Evolutionary conservation across 169 alveolate species (phyloP).

Genomic region (Perkinsus marinus): DNA sequence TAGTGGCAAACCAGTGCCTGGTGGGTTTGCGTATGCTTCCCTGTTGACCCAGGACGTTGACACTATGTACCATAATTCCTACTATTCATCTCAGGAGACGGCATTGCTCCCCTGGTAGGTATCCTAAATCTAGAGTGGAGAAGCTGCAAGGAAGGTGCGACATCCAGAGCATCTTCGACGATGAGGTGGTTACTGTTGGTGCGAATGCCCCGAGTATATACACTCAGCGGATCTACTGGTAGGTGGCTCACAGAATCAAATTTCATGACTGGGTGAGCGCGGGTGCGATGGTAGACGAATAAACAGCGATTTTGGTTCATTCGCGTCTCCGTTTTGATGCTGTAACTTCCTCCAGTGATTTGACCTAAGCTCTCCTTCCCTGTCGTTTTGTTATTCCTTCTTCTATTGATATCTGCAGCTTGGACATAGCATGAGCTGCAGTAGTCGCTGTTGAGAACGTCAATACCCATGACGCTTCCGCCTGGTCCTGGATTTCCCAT

Average conservation of each 20-base stretch:
- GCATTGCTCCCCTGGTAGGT: not conserved
- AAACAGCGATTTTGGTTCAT: no score
- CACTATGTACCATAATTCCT: not conserved
- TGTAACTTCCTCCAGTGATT: no score
- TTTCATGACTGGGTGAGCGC: no score
- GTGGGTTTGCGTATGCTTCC: not conserved
- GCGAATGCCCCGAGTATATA: not conserved
- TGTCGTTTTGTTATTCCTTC: no score
- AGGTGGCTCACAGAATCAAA: not conserved
- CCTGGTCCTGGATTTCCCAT: no score
- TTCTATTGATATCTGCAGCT: not conserved
- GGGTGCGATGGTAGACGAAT: no score
- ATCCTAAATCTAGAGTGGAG: not conserved
- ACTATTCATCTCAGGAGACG: not conserved
- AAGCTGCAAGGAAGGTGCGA: not conserved
- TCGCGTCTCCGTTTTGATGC: no score
- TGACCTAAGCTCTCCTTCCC: no score
- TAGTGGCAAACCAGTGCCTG: not conserved
- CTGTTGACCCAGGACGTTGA: not conserved
- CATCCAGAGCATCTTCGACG: not conserved
- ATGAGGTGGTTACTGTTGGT: not conserved
- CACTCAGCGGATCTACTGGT: not conserved
- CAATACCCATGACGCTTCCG: no score
- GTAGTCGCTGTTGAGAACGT: no score
- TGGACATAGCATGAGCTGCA: no score